Evolutionary conservation across 2,329 filamentous ascomycete genomes (phyloP).

Genomic region (Alternaria sp.): DNA sequence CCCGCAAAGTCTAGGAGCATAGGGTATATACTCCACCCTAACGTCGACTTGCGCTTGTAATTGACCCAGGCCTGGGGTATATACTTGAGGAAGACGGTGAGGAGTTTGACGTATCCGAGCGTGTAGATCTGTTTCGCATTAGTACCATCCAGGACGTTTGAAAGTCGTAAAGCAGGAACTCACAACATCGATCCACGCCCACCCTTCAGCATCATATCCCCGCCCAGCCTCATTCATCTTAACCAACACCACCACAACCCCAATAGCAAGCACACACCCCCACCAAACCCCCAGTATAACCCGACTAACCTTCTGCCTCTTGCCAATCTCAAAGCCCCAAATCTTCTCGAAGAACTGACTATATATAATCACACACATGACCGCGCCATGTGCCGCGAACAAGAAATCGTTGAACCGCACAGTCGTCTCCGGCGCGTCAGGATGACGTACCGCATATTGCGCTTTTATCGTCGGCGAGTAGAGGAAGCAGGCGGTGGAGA

Average conservation of each 20-base stretch:
- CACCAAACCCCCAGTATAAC: conserved; percentile 72
- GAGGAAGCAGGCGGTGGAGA: conserved; percentile 77
- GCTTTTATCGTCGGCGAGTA: conserved; percentile 77
- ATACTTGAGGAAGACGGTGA: conserved; percentile 91
- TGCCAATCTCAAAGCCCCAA: conserved; percentile 76
- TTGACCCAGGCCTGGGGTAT: conserved; percentile 75
- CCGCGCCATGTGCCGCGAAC: conserved; percentile 81
- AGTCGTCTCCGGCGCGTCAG: conserved; percentile 74
- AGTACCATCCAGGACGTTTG: too few relatives aligned
- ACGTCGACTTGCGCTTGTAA: conserved; percentile 81
- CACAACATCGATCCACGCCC: conserved; percentile 71
- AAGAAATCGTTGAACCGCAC: conserved; percentile 89
- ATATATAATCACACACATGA: conserved; percentile 74
- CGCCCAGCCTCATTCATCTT: conserved; percentile 48
- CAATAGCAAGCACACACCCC: conserved; percentile 67
- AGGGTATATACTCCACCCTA: conserved; percentile 84
- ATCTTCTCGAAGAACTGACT: conserved; percentile 75
- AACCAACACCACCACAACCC: conserved; percentile 57
- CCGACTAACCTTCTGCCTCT: conserved; percentile 61
- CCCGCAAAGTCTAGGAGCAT: conserved; percentile 85
- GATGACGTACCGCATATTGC: conserved; percentile 85
- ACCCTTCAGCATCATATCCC: conserved; percentile 56
- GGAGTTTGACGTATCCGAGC: conserved; percentile 85
- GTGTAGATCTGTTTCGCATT: conserved; percentile 59
- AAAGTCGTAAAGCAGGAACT: too few relatives aligned